Base-by-base conservation (phyloP, 108 stramenopile species). In the Skeletonema costatum region DNA sequence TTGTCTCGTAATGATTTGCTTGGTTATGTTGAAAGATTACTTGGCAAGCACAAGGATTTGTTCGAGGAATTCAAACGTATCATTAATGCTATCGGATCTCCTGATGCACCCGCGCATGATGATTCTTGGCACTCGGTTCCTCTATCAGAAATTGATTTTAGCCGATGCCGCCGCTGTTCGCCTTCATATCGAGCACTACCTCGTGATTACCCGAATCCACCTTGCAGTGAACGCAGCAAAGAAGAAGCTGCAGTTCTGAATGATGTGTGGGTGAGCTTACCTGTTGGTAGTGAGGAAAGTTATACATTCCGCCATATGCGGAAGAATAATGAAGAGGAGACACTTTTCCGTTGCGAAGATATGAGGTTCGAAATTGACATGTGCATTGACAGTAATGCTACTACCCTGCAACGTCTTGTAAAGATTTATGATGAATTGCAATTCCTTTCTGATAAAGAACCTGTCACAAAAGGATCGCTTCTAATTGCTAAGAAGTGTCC, bases 281-380 rank as follows among this genome's bases (percentile, higher is more conserved):
- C 98, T 12, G 93, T 98, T 35, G 98, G 98, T 25, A 96, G 93
- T 19, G 99, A 99, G 86, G 98, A 98, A 60, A 90, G 85, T 63
- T 96, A 95, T 77, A 94, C 93, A 32, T 99, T 99, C 75, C 97
- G 98, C 71, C 98, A 99, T 73, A 96, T 98, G 95, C 93, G 98
- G 31, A 91, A 96, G 46, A 99, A 98, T 78, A 89, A 90, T 46
- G 91, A 94, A 78, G 99, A 99, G 68, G 98, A 99, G 70, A 86
- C 90, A 3, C 87, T 99, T 6, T 99, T 99, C 82, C 88, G 96
- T 41, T 89, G 87, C 64, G 99, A 99, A 79, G 99, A 99, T 81
- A 98, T 99, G 84, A 86, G 98, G n/a, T 99, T 98, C 86, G 99
- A 99, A 86, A 97, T 99, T 53, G 99, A 99, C 86, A 98, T 99